A percentile compares a stretch with the other conserved stretches of the same genome.
These are phyloP conservation scores for Albifimbria verrucaria DNA, from an alignment of 2,329 filamentous ascomycete species.

Conservation along the genomic window DNA sequence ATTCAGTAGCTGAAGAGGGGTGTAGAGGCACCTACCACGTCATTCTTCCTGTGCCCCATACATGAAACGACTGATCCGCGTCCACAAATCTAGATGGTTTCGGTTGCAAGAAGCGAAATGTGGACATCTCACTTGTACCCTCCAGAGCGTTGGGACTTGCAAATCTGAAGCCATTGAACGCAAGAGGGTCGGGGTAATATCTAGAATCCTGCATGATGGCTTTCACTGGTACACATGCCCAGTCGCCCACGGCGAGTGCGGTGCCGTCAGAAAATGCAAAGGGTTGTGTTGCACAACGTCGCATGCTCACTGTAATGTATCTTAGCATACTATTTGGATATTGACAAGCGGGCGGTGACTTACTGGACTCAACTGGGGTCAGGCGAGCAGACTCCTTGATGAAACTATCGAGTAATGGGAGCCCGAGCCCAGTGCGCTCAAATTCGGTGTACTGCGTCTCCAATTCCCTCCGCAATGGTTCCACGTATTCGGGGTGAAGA, in stretches of 20 bases:
- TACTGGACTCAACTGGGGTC: slow-evolving; percentile 3
- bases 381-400: slow-evolving; percentile 7
- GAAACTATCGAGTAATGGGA: slow-evolving; percentile 8
- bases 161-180: slow-evolving; percentile 4
- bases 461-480: slow-evolving; percentile 4
- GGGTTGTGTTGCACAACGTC: not conserved
- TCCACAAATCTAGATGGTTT: slow-evolving; percentile 1
- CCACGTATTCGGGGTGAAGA: slow-evolving; percentile 2
- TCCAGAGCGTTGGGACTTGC: not conserved
- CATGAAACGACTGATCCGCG: not conserved
- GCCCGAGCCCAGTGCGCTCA: not conserved
- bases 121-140: not conserved
- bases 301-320: not conserved
- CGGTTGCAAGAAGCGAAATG: not conserved
- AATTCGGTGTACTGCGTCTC: not conserved
- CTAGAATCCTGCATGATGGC: not conserved
- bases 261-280: slow-evolving; percentile 5
- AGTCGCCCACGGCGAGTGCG: not conserved
- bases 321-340: not conserved
- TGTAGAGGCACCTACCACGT: slow-evolving; percentile 1
- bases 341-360: not conserved
- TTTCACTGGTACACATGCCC: slow-evolving; percentile 2
- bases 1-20: not conserved
- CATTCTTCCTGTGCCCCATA: slow-evolving; percentile 3
- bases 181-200: not conserved